Evolutionary conservation across 2,329 filamentous ascomycete species (phyloP).

Genomic region (Zymoseptoria pseudotritici): DNA sequence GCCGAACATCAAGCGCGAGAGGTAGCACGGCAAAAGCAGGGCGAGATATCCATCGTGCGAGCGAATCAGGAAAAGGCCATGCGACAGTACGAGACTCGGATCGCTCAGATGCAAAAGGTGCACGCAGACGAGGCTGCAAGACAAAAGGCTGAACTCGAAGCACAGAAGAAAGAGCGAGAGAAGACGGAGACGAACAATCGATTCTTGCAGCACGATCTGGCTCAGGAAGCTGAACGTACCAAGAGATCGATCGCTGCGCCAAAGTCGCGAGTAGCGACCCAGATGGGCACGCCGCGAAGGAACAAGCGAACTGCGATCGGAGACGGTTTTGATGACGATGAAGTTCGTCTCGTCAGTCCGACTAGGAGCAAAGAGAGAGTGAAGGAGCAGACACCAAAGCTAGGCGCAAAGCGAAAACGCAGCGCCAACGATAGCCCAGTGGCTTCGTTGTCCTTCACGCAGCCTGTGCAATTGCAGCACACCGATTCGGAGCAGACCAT

Average conservation of each 20-base stretch:
- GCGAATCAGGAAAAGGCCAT: slow-evolving; percentile 57
- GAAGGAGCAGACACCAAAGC: slow-evolving; percentile 54
- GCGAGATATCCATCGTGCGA: slow-evolving; percentile 69
- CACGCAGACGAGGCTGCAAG: slow-evolving; percentile 58
- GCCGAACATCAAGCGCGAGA: slow-evolving; percentile 37
- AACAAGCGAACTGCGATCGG: slow-evolving; percentile 32
- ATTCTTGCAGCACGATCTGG: slow-evolving; percentile 65
- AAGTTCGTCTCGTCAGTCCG: slow-evolving; percentile 37
- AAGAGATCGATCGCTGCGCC: slow-evolving; percentile 37
- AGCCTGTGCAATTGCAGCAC: slow-evolving; percentile 13
- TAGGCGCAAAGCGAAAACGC: slow-evolving; percentile 61
- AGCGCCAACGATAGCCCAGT: slow-evolving; percentile 58
- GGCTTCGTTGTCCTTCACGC: slow-evolving; percentile 37
- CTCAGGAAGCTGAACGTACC: slow-evolving; percentile 50
- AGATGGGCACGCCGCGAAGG: slow-evolving; percentile 23
- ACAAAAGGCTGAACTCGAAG: slow-evolving; percentile 57
- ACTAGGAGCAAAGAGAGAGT: slow-evolving; percentile 40
- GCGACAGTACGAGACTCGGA: slow-evolving; percentile 55
- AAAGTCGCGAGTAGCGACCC: slow-evolving; percentile 9
- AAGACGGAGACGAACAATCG: slow-evolving; percentile 61
- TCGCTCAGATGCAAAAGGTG: slow-evolving; percentile 55
- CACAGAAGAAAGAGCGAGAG: slow-evolving; percentile 57
- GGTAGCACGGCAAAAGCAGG: slow-evolving; percentile 55
- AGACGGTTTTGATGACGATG: slow-evolving; percentile 70
- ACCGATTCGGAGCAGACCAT: slow-evolving; percentile 16